Evolutionary conservation across 306 rosid genomes (phyloP), one percentile per base, ranked within the genome.

Genomic region (Cicer cuneatum): DNA sequence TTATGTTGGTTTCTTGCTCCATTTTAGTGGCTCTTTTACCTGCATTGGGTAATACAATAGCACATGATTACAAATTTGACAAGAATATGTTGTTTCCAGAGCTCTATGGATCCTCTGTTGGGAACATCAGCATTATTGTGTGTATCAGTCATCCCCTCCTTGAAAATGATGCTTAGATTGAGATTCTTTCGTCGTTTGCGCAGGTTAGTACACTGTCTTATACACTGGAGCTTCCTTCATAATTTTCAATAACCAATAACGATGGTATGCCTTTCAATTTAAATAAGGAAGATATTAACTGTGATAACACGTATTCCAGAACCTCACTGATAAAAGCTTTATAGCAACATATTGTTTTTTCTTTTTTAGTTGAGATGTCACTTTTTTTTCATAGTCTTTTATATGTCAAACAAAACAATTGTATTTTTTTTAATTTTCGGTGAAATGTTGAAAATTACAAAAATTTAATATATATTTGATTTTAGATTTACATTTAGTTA

Each of bases 51-150:
- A 21, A 66, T 12, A 21, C 41, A 61, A 38, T 46, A 49, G 63
- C 19, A 46, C 80, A 10, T 38, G 56, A 71, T 82, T 58, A 19
- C 24, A 42, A 53, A 13, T 53, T 76, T 80, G 69, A 85, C 13
- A 13, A 60, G 42, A 74, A 18, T 48, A 46, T 85, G 53, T 67
- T 85, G 33, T 66, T 78, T 85, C 48, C 87, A 94, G 99, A 86
- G 96, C 84, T 92, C 99, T 74, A 57, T 76, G 51, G 99, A 94
- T 80, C 93, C 85, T 39, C 59, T 90, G 54, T 79, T 94, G 79
- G 96, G 90, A 83, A 74, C 78, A 15, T 88, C 78, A 70, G 92
- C 89, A 24, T 58, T 92, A 61, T 14, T 71, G 72, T 85, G 84
- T 73, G 98, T 90, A 67, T 57, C 80, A 10, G 41, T 87, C 11